phyloP scores from a whole-genome alignment of 495 filamentous ascomycete genomes.

The Trichoderma asperelloides region DNA sequence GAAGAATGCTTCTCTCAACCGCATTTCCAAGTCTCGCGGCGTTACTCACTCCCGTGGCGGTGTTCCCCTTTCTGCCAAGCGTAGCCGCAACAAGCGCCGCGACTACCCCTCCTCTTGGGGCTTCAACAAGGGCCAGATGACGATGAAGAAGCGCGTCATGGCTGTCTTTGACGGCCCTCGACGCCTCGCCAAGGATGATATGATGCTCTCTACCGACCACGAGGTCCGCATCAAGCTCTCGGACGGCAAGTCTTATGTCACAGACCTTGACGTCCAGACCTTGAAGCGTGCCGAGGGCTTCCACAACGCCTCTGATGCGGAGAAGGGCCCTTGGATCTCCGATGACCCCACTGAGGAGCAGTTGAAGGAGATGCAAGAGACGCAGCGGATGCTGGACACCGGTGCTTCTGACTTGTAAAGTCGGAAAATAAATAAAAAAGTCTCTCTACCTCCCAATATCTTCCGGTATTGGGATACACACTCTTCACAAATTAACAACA shows the following conservation, averaged over 20 bases:
- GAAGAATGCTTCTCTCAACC: slow-evolving; percentile 33
- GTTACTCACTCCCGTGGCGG: slow-evolving; percentile 55
- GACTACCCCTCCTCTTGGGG: slow-evolving; percentile 92
- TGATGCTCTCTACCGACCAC: slow-evolving; percentile 94
- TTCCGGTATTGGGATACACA: not conserved
- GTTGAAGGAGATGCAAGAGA: slow-evolving; percentile 35
- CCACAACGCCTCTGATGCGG: slow-evolving; percentile 63
- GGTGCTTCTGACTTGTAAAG: not conserved
- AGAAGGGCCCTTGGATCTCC: slow-evolving; percentile 71
- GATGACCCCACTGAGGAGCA: slow-evolving; percentile 43
- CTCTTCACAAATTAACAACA: not conserved
- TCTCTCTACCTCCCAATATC: not conserved
- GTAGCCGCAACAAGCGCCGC: slow-evolving; percentile 71
- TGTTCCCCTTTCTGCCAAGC: slow-evolving; percentile 51
- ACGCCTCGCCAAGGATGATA: slow-evolving; percentile 93
- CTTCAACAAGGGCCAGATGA: slow-evolving; percentile 81
- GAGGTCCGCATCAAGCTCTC: slow-evolving; percentile 79
- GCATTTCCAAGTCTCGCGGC: slow-evolving; percentile 46
- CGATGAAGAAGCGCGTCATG: slow-evolving; percentile 92
- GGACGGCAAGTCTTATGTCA: slow-evolving; percentile 69
- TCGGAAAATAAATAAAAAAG: not conserved
- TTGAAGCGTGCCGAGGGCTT: slow-evolving; percentile 79
- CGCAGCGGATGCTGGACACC: slow-evolving; percentile 26
- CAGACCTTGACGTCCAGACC: slow-evolving; percentile 88
- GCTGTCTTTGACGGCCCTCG: slow-evolving; percentile 86